These are phyloP conservation scores for Aspergillus ellipticus DNA, from an alignment of 495 filamentous ascomycete species.

Conservation along the genomic window DNA sequence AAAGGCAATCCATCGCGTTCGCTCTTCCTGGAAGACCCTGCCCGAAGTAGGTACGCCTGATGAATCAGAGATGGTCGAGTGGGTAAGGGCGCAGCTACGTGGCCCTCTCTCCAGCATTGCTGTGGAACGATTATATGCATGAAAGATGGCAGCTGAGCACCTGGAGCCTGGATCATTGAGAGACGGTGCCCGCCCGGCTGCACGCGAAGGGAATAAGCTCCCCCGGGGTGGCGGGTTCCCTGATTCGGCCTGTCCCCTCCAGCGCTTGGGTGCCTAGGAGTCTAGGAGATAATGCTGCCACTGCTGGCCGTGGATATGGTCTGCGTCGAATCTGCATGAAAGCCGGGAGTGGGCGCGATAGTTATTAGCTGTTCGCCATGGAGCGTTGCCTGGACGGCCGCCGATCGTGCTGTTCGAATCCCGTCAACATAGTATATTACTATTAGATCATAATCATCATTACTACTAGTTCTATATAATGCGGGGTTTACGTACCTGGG, in stretches of 20 bases:
- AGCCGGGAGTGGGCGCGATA: background rate
- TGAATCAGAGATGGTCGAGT: constrained; percentile 11
- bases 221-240: background rate
- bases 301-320: background rate
- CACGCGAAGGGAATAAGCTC: constrained; percentile 2
- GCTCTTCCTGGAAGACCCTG: constrained; percentile 17
- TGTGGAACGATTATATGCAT: constrained; percentile 22
- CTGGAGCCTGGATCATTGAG: constrained; percentile 7
- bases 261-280: background rate
- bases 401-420: background rate
- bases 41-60: constrained; percentile 12
- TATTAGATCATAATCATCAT: background rate
- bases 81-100: constrained; percentile 20
- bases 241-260: background rate
- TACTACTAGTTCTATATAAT: background rate
- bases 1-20: background rate
- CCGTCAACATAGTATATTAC: too few species aligned
- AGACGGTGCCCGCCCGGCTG: constrained; percentile 3
- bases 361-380: background rate
- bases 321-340: constrained; percentile 1
- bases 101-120: constrained; percentile 15
- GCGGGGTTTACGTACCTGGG: background rate
- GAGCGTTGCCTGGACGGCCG: background rate
- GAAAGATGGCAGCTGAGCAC: constrained; percentile 26
- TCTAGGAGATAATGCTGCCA: background rate